Conservation (phyloP, 2,329 filamentous ascomycete species). For the Phoma sp. region DNA sequence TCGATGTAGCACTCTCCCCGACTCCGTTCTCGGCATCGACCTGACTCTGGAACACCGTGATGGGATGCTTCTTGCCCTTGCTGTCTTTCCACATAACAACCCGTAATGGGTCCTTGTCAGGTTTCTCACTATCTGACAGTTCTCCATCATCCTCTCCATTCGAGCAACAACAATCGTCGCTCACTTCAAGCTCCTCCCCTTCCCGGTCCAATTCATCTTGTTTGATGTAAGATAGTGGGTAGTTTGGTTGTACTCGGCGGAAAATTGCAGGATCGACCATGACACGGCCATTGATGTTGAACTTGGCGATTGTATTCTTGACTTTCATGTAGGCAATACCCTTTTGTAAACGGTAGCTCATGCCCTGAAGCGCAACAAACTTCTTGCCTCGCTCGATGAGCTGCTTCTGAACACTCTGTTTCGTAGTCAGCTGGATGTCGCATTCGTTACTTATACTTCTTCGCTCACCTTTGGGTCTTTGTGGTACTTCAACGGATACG, state of each 20-base stretch:
- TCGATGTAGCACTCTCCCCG: constrained; percentile 55
- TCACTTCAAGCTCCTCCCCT: constrained; percentile 57
- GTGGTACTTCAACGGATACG: constrained; percentile 82
- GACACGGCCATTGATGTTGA: constrained; percentile 84
- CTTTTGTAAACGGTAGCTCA: constrained; percentile 82
- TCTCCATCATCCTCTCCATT: constrained; percentile 32
- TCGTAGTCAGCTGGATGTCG: not conserved
- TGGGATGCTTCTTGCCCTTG: constrained; percentile 56
- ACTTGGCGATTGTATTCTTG: constrained; percentile 75
- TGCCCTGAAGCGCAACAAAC: constrained; percentile 80
- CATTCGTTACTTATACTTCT: not conserved
- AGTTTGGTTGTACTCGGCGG: constrained; percentile 85
- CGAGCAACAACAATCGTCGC: constrained; percentile 53
- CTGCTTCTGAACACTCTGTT: constrained; percentile 62
- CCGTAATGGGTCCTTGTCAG: constrained; percentile 45
- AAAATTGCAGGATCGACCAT: constrained; percentile 89
- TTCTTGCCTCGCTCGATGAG: constrained; percentile 83
- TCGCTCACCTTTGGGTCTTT: constrained; percentile 63
- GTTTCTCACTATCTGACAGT: constrained; percentile 39
- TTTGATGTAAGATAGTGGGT: constrained; percentile 75
- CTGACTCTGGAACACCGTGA: constrained; percentile 56
- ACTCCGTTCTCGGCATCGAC: constrained; percentile 55
- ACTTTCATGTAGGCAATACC: constrained; percentile 87
- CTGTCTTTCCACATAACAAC: constrained; percentile 56
- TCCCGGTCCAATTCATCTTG: constrained; percentile 70